phyloP scores from a whole-genome alignment of 257 asterid species.

The Nicotiana knightiana region DNA sequence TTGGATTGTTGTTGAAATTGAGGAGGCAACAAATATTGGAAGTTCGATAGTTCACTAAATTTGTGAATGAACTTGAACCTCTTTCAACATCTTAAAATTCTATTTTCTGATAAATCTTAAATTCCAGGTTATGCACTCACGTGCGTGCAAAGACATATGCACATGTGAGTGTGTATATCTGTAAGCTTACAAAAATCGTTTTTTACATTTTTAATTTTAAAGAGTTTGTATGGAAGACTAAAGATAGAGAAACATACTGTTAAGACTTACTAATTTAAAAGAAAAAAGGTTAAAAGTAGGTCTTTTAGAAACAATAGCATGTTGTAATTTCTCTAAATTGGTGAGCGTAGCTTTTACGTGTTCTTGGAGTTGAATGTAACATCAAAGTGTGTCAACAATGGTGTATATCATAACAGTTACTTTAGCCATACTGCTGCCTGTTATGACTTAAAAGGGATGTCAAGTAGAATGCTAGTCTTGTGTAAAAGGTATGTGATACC shows the following conservation, averaged over 20 bases:
- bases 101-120: background rate
- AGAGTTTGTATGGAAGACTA: background rate
- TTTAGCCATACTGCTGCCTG: background rate
- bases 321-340: background rate
- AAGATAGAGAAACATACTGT: background rate
- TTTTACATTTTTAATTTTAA: background rate
- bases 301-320: background rate
- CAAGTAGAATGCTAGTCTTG: background rate
- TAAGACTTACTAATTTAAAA: background rate
- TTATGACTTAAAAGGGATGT: background rate
- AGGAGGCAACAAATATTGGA: background rate
- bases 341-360: background rate
- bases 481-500: background rate
- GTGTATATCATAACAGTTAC: background rate
- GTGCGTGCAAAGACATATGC: no score
- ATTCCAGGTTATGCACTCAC: background rate
- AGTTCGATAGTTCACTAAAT: background rate
- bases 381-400: background rate
- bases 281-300: background rate
- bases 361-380: background rate
- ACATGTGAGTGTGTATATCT: background rate
- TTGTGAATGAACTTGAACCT: background rate
- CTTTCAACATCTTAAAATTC: background rate
- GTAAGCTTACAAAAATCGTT: background rate
- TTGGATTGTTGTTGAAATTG: background rate